Evolutionary conservation across 2,329 filamentous ascomycete genomes (phyloP).

Genomic region (Phaeosphaeriaceae sp.): DNA sequence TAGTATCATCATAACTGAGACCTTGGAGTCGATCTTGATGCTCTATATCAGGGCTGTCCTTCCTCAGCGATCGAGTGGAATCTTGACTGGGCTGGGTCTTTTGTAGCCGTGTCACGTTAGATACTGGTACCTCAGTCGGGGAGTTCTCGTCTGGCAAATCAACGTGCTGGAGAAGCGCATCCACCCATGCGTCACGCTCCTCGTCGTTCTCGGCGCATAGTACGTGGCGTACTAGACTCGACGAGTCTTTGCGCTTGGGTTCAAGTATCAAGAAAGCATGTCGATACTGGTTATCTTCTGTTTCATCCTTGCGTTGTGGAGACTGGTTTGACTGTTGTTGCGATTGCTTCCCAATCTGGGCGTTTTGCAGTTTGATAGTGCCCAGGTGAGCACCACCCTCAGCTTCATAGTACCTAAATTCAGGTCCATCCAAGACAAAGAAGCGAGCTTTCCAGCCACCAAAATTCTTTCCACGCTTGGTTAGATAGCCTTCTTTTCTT

Average conservation of each 20-base stretch:
- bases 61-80: conserved; percentile 33
- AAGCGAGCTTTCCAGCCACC: conserved; percentile 94
- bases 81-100: conserved; percentile 45
- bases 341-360: conserved; percentile 93
- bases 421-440: conserved; percentile 71
- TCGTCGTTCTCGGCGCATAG: conserved; percentile 93
- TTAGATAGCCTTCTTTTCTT: conserved; percentile 86
- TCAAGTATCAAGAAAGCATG: conserved; percentile 96
- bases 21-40: conserved; percentile 49
- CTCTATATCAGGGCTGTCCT: conserved; percentile 49
- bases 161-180: conserved; percentile 86
- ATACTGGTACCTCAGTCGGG: conserved; percentile 53
- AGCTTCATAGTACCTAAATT: conserved; percentile 88
- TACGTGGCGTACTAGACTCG: conserved; percentile 86
- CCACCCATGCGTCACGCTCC: conserved; percentile 94
- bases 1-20: conserved; percentile 63
- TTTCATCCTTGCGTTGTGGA: conserved; percentile 70
- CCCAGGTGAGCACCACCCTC: conserved; percentile 90
- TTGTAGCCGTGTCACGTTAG: conserved; percentile 45
- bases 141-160: conserved; percentile 66
- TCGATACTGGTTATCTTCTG: conserved; percentile 90
- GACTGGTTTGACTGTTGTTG: conserved; percentile 66
- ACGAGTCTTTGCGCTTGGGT: conserved; percentile 94
- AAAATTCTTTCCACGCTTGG: conserved; percentile 97
- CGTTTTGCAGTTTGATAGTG: conserved; percentile 87